Conservation (phyloP, 805 yeast genomes). For the Candida loeiensis region DNA sequence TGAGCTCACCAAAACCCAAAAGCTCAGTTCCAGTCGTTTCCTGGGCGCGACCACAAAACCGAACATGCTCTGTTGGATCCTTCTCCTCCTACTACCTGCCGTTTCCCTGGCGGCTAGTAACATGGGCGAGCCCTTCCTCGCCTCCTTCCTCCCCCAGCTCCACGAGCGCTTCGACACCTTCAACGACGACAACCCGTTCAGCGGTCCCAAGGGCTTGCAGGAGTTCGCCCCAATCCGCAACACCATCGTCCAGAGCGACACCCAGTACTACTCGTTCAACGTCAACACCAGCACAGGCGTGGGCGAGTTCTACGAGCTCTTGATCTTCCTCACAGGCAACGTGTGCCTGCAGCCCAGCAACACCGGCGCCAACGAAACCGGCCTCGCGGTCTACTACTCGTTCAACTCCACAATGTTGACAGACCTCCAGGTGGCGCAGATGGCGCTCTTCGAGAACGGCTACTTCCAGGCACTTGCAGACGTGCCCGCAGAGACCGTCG, state of each 20-base stretch:
- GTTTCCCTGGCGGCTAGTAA: background rate
- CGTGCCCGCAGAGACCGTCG: conserved; percentile 18
- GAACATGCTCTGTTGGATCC: too few species aligned
- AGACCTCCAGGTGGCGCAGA: conserved; percentile 25
- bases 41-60: too few species aligned
- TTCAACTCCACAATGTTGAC: conserved; percentile 34
- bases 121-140: conserved; percentile 1
- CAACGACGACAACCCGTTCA: background rate
- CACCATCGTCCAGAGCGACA: conserved; percentile 34
- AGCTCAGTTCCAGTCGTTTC: too few species aligned
- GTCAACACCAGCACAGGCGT: conserved; percentile 45
- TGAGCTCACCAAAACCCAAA: too few species aligned
- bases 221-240: conserved; percentile 38
- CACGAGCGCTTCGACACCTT: background rate
- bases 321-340: conserved; percentile 51
- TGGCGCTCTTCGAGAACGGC: conserved; percentile 31
- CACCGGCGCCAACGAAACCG: conserved; percentile 19
- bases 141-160: background rate
- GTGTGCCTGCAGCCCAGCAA: conserved; percentile 35
- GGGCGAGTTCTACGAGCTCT: conserved; percentile 43
- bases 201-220: conserved; percentile 25
- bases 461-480: conserved; percentile 40
- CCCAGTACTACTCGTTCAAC: conserved; percentile 40
- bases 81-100: too few species aligned
- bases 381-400: conserved; percentile 37